A percentile compares a stretch with the other conserved stretches of the same genome.
Evolutionary conservation across 1,139 yeast species (phyloP).

Genomic region (Taphrina deformans): DNA sequence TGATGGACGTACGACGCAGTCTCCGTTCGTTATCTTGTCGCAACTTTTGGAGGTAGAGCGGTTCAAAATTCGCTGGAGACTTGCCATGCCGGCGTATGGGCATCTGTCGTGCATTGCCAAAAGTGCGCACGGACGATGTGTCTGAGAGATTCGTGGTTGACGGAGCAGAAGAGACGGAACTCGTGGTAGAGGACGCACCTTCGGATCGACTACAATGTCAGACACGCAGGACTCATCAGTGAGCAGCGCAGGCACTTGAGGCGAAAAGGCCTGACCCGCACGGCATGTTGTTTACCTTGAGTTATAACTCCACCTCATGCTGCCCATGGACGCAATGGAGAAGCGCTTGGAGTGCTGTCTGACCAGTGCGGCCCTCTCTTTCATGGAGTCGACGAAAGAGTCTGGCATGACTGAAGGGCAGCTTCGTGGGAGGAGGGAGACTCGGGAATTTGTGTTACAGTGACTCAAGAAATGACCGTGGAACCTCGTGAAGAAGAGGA

Average conservation of each 20-base stretch:
- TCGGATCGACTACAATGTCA: slow-evolving; percentile 23
- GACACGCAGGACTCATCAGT: background rate
- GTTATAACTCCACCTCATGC: slow-evolving; percentile 30
- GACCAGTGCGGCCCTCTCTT: slow-evolving; percentile 24
- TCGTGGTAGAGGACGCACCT: slow-evolving; percentile 29
- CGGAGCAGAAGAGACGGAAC: slow-evolving; percentile 28
- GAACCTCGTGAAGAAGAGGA: background rate
- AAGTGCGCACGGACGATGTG: slow-evolving; percentile 14
- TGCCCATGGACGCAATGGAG: slow-evolving; percentile 30
- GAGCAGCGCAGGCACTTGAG: background rate
- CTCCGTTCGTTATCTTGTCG: slow-evolving; percentile 31
- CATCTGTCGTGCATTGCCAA: background rate
- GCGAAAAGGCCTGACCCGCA: background rate
- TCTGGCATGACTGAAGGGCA: slow-evolving; percentile 7
- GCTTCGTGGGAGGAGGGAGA: background rate
- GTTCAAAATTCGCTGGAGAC: slow-evolving; percentile 23
- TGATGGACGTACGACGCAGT: background rate
- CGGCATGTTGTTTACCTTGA: slow-evolving; percentile 13
- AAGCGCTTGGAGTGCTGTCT: slow-evolving; percentile 29
- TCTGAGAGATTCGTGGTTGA: slow-evolving; percentile 24
- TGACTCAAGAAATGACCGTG: slow-evolving; percentile 3
- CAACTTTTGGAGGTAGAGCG: slow-evolving; percentile 30
- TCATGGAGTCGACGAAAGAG: slow-evolving; percentile 22
- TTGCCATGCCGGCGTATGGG: slow-evolving; percentile 29
- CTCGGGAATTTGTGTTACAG: slow-evolving; percentile 1